Evolutionary conservation across 1,139 yeast genomes (phyloP).

Genomic region (Groenewaldozyma auringiensis): DNA sequence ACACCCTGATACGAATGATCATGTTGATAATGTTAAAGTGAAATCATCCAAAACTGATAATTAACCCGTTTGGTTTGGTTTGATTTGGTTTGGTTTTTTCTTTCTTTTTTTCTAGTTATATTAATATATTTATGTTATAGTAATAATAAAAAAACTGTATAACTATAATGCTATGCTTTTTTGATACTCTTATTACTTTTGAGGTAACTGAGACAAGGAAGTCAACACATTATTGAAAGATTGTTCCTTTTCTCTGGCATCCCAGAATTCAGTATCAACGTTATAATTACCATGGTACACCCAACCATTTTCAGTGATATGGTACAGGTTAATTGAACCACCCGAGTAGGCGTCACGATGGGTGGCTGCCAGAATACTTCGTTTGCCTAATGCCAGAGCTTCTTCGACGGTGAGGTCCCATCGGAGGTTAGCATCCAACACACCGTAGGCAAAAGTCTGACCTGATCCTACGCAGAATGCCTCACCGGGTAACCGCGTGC

Average conservation of each 20-base stretch:
- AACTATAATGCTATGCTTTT: neutral
- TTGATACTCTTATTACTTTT: neutral
- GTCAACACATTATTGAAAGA: slow-evolving; percentile 80
- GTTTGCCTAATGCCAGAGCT: slow-evolving; percentile 87
- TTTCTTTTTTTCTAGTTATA: no score
- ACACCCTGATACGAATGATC: slow-evolving; percentile 11
- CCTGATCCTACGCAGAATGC: slow-evolving; percentile 98
- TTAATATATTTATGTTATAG: neutral
- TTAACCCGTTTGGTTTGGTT: neutral
- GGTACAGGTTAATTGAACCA: slow-evolving; percentile 89
- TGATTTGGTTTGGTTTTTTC: slow-evolving; percentile 1
- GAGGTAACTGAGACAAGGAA: slow-evolving; percentile 4
- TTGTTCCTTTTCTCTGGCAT: slow-evolving; percentile 75
- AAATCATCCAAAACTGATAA: slow-evolving; percentile 16
- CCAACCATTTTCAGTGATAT: slow-evolving; percentile 93
- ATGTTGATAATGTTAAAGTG: slow-evolving; percentile 12
- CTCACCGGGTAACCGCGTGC: slow-evolving; percentile 92
- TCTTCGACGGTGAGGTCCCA: slow-evolving; percentile 92
- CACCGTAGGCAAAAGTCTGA: slow-evolving; percentile 99
- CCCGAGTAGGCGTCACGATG: slow-evolving; percentile 99
- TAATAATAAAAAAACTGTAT: neutral
- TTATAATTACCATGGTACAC: slow-evolving; percentile 90
- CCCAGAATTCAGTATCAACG: slow-evolving; percentile 90
- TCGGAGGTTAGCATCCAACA: slow-evolving; percentile 78
- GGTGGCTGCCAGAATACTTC: slow-evolving; percentile 94